Conservation (phyloP, 2,329 filamentous ascomycete species). For the Gaeumannomyces sp. region DNA sequence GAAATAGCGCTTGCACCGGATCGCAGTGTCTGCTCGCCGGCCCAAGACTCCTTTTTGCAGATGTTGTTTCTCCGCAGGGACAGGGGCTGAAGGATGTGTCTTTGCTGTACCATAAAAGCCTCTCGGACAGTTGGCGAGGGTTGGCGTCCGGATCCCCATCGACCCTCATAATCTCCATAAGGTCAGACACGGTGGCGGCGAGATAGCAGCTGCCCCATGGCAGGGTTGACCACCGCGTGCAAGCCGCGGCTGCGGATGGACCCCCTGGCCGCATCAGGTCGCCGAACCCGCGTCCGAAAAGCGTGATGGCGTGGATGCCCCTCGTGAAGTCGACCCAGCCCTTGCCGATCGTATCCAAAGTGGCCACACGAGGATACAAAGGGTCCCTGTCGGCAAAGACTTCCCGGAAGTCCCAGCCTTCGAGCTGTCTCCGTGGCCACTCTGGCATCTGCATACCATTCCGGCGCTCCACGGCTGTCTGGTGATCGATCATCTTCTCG, state of each 20-base stretch:
- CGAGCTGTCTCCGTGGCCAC: conserved; percentile 17
- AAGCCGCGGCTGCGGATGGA: not conserved
- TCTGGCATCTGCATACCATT: conserved; percentile 12
- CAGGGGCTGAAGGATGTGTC: not conserved
- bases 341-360: conserved; percentile 10
- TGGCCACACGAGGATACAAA: conserved; percentile 15
- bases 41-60: not conserved
- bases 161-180: not conserved
- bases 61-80: not conserved
- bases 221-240: conserved; percentile 5
- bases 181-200: conserved; percentile 1
- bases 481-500: conserved; percentile 22
- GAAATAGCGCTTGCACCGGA: conserved; percentile 2
- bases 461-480: conserved; percentile 13
- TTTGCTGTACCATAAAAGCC: conserved; percentile 2
- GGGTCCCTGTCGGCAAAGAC: conserved; percentile 15
- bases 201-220: conserved; percentile 1
- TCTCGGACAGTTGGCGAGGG: conserved; percentile 1
- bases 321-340: conserved; percentile 21
- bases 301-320: conserved; percentile 16
- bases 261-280: conserved; percentile 13
- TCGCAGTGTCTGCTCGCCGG: not conserved
- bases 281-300: conserved; percentile 20
- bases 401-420: conserved; percentile 26
- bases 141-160: not conserved